Conservation (phyloP, 768 basidiomycete species). For the Podaxis carcinomalis region DNA sequence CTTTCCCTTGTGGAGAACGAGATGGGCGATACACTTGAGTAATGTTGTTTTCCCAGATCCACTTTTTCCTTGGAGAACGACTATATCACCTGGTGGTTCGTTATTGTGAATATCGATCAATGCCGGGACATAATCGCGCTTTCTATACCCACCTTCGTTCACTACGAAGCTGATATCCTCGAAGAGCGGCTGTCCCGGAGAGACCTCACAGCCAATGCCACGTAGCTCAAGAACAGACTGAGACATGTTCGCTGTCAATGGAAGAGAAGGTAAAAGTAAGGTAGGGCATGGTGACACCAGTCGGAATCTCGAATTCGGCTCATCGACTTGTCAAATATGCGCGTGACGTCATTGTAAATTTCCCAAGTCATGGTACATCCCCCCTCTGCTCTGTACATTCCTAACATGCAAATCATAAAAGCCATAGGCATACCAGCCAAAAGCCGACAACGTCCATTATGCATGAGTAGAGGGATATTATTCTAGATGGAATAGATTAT, state of each 20-base stretch:
- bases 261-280: neutral
- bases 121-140: neutral
- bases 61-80: slow-evolving; percentile 75
- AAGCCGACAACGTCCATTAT: slow-evolving; percentile 14
- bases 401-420: neutral
- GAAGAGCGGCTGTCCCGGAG: slow-evolving; percentile 49
- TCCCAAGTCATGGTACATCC: neutral
- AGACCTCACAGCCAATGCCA: slow-evolving; percentile 44
- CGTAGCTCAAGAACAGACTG: slow-evolving; percentile 46
- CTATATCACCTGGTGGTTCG: slow-evolving; percentile 49
- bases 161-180: slow-evolving; percentile 57
- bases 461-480: slow-evolving; percentile 19
- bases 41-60: slow-evolving; percentile 82
- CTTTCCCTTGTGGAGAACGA: slow-evolving; percentile 66
- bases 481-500: slow-evolving; percentile 24
- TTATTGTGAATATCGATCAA: neutral
- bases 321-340: neutral
- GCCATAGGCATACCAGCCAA: neutral
- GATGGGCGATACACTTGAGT: slow-evolving; percentile 79
- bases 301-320: neutral
- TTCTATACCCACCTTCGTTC: slow-evolving; percentile 40
- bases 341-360: slow-evolving; percentile 11
- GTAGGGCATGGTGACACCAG: neutral
- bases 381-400: neutral
- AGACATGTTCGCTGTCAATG: slow-evolving; percentile 13